These are phyloP conservation scores for Diatrype stigma DNA, from an alignment of 2,329 filamentous ascomycete species.

Conservation along the genomic window DNA sequence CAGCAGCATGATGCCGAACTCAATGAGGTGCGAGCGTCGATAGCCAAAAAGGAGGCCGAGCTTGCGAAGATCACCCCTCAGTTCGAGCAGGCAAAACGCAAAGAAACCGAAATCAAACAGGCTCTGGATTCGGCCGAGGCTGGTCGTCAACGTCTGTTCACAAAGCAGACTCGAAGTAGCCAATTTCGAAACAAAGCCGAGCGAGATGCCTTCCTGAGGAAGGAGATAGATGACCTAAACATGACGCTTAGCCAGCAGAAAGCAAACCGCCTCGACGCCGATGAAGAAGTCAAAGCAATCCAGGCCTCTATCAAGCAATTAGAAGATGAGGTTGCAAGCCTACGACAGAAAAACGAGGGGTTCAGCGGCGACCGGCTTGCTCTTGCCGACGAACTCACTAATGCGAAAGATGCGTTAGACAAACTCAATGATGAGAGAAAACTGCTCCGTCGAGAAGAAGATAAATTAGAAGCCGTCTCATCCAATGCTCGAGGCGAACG, in stretches of 20 bases:
- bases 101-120: slow-evolving; percentile 67
- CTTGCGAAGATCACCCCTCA: slow-evolving; percentile 71
- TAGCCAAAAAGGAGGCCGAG: slow-evolving; percentile 71
- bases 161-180: slow-evolving; percentile 85
- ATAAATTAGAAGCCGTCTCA: slow-evolving; percentile 76
- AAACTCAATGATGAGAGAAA: slow-evolving; percentile 82
- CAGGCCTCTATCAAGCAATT: slow-evolving; percentile 67
- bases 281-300: slow-evolving; percentile 74
- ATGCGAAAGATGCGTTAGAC: slow-evolving; percentile 74
- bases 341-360: slow-evolving; percentile 72
- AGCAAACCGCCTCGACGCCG: slow-evolving; percentile 76
- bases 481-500: slow-evolving; percentile 72
- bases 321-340: slow-evolving; percentile 65
- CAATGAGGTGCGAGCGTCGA: slow-evolving; percentile 66
- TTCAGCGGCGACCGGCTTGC: slow-evolving; percentile 70
- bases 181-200: slow-evolving; percentile 86
- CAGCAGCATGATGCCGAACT: slow-evolving; percentile 69
- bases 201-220: slow-evolving; percentile 76
- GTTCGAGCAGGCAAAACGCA: slow-evolving; percentile 67
- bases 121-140: slow-evolving; percentile 74
- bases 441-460: slow-evolving; percentile 81
- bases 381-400: slow-evolving; percentile 69
- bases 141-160: slow-evolving; percentile 72
- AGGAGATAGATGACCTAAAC: slow-evolving; percentile 77
- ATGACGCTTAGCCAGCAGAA: slow-evolving; percentile 74